Conservation (phyloP, 202 grass and related monocot species). For the Setaria viridis region DNA sequence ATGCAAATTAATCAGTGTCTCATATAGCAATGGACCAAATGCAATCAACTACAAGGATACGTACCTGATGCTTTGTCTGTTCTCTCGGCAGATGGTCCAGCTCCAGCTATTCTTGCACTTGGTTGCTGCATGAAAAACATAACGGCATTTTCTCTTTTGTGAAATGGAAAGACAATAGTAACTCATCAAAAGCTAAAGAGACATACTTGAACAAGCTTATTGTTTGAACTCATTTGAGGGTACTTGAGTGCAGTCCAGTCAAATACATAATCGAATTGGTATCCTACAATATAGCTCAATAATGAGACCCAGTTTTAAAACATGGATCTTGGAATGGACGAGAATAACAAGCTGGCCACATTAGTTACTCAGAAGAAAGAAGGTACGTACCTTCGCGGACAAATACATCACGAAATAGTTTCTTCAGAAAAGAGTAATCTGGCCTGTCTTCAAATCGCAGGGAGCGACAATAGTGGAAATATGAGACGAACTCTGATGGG, state of each 20-base stretch:
- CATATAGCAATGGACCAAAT: not conserved
- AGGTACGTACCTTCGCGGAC: slow-evolving; percentile 73
- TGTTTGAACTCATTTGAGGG: slow-evolving; percentile 67
- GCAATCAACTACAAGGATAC: slow-evolving; percentile 28
- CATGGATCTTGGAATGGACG: not conserved
- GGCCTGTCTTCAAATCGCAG: slow-evolving; percentile 90
- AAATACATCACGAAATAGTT: slow-evolving; percentile 89
- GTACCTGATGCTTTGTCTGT: slow-evolving; percentile 73
- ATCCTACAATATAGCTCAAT: slow-evolving; percentile 54
- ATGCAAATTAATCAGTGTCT: slow-evolving; percentile 24
- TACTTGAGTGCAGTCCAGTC: slow-evolving; percentile 88
- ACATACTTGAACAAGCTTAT: slow-evolving; percentile 69
- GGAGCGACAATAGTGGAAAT: slow-evolving; percentile 93
- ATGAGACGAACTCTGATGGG: slow-evolving; percentile 82
- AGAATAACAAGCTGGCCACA: not conserved
- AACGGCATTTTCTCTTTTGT: not conserved
- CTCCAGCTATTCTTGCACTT: slow-evolving; percentile 65
- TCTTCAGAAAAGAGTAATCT: slow-evolving; percentile 92
- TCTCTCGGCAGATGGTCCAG: slow-evolving; percentile 63
- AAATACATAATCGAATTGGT: slow-evolving; percentile 96
- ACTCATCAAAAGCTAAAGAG: slow-evolving; percentile 15
- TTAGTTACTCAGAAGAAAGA: slow-evolving; percentile 16
- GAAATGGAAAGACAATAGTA: slow-evolving; percentile 14
- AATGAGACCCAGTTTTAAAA: slow-evolving; percentile 15
- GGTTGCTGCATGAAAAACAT: slow-evolving; percentile 52